These are phyloP conservation scores for Daldinia caldariorum DNA, from an alignment of 495 filamentous ascomycete species.

Conservation along the genomic window DNA sequence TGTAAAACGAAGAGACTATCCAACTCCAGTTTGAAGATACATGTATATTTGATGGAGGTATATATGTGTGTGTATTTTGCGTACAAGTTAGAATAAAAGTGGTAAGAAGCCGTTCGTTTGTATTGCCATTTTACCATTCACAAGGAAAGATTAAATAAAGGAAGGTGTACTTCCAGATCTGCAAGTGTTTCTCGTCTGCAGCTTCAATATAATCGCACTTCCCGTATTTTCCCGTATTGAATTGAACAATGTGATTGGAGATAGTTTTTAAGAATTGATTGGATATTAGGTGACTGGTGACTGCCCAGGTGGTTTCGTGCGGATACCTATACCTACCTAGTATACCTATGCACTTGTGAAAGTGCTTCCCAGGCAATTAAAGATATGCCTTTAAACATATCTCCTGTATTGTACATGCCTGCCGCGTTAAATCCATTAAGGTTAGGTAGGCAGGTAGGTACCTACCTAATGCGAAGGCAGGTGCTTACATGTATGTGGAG, in stretches of 20 bases:
- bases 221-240: constrained; percentile 2
- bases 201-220: not conserved
- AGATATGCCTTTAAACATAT: not conserved
- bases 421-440: not conserved
- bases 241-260: constrained; percentile 5
- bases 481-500: constrained; percentile 15
- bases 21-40: not conserved
- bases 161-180: not conserved
- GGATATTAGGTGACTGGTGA: not conserved
- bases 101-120: no score
- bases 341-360: not conserved
- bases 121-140: not conserved
- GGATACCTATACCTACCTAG: not conserved
- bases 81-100: not conserved
- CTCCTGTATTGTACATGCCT: not conserved
- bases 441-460: no score
- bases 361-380: not conserved
- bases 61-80: no score
- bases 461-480: constrained; percentile 6
- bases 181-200: not conserved
- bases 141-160: constrained; percentile 5
- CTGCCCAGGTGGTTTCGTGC: not conserved
- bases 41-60: not conserved
- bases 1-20: not conserved
- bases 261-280: not conserved